These are phyloP conservation scores for Xylaria bambusicola DNA, from an alignment of 495 filamentous ascomycete genomes.

Conservation along the genomic window DNA sequence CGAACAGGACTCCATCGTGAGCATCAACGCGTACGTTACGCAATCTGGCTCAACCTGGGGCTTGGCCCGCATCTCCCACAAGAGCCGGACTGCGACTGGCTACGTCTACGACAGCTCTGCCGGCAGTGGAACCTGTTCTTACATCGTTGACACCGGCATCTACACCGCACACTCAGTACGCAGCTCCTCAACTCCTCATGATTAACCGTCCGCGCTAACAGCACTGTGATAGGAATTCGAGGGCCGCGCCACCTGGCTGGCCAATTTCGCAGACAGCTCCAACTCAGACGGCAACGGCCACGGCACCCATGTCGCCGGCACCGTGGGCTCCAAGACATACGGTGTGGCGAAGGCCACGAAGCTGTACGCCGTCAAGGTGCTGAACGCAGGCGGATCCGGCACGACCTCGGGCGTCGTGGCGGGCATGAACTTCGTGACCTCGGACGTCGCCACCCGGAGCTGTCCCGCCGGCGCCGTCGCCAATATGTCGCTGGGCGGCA, in stretches of 20 bases:
- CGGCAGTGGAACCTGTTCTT: constrained; percentile 58
- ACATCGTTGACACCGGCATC: constrained; percentile 65
- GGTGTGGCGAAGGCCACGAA: constrained; percentile 52
- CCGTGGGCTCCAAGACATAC: constrained; percentile 50
- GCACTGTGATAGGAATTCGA: constrained; percentile 38
- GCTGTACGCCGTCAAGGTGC: constrained; percentile 53
- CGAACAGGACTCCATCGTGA: constrained; percentile 53
- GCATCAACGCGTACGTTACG: constrained; percentile 47
- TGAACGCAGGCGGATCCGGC: constrained; percentile 52
- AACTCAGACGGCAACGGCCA: constrained; percentile 55
- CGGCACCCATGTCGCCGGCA: constrained; percentile 54
- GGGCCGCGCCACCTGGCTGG: constrained; percentile 44
- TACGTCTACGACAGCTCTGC: constrained; percentile 64
- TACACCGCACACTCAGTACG: constrained; percentile 58
- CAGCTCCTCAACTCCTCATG: constrained; percentile 26
- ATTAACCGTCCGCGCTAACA: not conserved
- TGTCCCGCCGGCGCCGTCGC: constrained; percentile 32
- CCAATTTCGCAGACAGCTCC: constrained; percentile 44
- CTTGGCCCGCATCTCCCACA: constrained; percentile 59
- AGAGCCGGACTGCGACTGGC: constrained; percentile 42
- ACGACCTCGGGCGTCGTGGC: constrained; percentile 49
- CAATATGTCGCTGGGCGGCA: constrained; percentile 61
- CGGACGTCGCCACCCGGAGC: constrained; percentile 28
- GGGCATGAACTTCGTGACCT: constrained; percentile 50
- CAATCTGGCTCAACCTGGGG: constrained; percentile 63